A percentile compares a stretch with the other conserved stretches of the same genome.
Conservation (phyloP, 495 filamentous ascomycete species). For the Pyronema omphalodes region DNA sequence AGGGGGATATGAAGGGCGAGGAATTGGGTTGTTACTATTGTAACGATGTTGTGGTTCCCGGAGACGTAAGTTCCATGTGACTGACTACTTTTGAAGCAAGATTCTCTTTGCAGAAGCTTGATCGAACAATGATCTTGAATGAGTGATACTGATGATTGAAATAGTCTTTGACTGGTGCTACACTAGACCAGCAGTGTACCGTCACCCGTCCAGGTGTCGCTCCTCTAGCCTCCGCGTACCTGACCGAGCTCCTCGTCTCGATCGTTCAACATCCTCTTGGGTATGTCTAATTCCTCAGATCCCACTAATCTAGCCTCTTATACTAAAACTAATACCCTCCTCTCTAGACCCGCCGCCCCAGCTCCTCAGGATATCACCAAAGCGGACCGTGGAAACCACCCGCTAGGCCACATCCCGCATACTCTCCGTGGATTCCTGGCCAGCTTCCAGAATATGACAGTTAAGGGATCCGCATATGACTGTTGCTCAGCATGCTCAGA, state of each 20-base stretch:
- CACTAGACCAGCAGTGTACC: conserved; percentile 94
- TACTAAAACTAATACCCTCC: neutral
- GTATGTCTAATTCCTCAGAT: conserved; percentile 7
- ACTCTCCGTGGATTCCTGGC: conserved; percentile 84
- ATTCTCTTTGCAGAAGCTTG: neutral
- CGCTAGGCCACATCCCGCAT: conserved; percentile 77
- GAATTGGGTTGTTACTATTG: conserved; percentile 95
- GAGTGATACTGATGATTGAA: conserved; percentile 28
- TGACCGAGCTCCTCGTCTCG: conserved; percentile 78
- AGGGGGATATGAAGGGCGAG: conserved; percentile 28
- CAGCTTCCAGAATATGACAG: conserved; percentile 63
- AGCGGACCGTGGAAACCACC: conserved; percentile 46
- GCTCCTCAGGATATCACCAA: conserved; percentile 16
- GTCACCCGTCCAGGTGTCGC: conserved; percentile 88
- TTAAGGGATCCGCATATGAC: conserved; percentile 67
- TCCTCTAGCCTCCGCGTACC: conserved; percentile 74
- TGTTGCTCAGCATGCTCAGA: conserved; percentile 85
- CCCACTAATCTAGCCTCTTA: too few species aligned
- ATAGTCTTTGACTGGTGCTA: conserved; percentile 79
- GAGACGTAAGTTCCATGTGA: conserved; percentile 50
- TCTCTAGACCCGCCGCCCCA: conserved; percentile 19
- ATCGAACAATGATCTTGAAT: neutral
- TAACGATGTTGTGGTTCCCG: conserved; percentile 90
- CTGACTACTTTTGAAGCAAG: neutral
- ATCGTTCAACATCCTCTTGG: conserved; percentile 66